Evolutionary conservation across 1,139 yeast genomes (phyloP).

Genomic region (Meyerozyma sp.): DNA sequence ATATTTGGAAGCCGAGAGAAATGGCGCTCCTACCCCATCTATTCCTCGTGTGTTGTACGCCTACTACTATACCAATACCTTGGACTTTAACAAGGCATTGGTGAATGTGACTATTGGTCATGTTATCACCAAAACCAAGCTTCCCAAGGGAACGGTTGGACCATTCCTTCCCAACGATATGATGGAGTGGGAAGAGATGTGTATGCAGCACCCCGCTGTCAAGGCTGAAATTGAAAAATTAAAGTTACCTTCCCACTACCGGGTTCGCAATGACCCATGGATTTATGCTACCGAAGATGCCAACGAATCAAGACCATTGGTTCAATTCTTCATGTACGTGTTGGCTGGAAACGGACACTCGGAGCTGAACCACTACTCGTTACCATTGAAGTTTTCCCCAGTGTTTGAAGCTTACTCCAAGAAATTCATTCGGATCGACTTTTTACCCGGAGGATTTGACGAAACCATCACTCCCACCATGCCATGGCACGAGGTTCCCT

Average conservation of each 20-base stretch:
- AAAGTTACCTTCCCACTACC: constrained; percentile 50
- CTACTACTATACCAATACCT: constrained; percentile 56
- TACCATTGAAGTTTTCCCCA: constrained; percentile 79
- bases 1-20: constrained; percentile 64
- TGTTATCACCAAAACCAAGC: constrained; percentile 50
- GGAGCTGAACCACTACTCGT: constrained; percentile 80
- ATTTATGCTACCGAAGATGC: constrained; percentile 77
- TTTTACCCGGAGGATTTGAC: constrained; percentile 69
- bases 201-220: constrained; percentile 54
- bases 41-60: constrained; percentile 64
- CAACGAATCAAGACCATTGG: constrained; percentile 54
- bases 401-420: constrained; percentile 66
- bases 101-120: constrained; percentile 64
- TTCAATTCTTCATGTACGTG: constrained; percentile 77
- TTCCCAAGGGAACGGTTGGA: constrained; percentile 65
- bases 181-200: constrained; percentile 45
- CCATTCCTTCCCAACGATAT: constrained; percentile 73
- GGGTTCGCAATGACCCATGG: constrained; percentile 78
- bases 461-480: constrained; percentile 54
- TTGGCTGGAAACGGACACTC: constrained; percentile 62
- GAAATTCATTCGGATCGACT: constrained; percentile 72
- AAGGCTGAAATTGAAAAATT: constrained; percentile 59
- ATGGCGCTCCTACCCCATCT: constrained; percentile 50
- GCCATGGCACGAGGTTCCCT: constrained; percentile 56
- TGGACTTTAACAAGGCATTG: constrained; percentile 65